Conservation (phyloP, 129 eudicot species). For the Escallonia herrerae region DNA sequence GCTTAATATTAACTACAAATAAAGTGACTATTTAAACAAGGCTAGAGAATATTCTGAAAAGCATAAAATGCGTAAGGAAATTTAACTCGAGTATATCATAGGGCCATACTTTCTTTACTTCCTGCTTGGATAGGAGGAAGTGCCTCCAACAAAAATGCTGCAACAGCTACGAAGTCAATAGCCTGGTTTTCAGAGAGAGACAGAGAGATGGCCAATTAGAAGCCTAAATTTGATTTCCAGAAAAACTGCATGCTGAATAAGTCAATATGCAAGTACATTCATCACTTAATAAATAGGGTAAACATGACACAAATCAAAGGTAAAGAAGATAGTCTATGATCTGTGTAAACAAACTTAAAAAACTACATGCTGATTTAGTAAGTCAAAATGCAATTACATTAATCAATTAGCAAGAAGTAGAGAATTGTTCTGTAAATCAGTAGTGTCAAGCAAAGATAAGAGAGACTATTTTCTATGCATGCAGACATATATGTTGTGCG, state of each 20-base stretch:
- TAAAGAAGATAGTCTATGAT: background rate
- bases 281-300: background rate
- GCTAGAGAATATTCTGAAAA: background rate
- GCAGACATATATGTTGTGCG: too few species aligned
- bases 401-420: too few species aligned
- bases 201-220: slow-evolving; percentile 9
- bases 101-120: slow-evolving; percentile 44
- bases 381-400: too few species aligned
- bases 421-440: too few species aligned
- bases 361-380: too few species aligned
- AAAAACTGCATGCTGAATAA: background rate
- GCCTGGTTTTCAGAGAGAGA: slow-evolving; percentile 43
- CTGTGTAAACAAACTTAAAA: too few species aligned
- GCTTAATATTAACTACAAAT: background rate
- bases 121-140: slow-evolving; percentile 68
- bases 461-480: too few species aligned
- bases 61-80: background rate
- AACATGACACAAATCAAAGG: background rate
- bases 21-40: too few species aligned
- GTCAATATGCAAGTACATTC: background rate
- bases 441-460: too few species aligned
- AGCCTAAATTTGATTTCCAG: background rate
- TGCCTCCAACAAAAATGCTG: slow-evolving; percentile 79
- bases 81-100: background rate
- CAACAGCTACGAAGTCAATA: slow-evolving; percentile 67